These are phyloP conservation scores for Cylindrodendrum hubeiense DNA, from an alignment of 2,329 filamentous ascomycete genomes.

Conservation along the genomic window DNA sequence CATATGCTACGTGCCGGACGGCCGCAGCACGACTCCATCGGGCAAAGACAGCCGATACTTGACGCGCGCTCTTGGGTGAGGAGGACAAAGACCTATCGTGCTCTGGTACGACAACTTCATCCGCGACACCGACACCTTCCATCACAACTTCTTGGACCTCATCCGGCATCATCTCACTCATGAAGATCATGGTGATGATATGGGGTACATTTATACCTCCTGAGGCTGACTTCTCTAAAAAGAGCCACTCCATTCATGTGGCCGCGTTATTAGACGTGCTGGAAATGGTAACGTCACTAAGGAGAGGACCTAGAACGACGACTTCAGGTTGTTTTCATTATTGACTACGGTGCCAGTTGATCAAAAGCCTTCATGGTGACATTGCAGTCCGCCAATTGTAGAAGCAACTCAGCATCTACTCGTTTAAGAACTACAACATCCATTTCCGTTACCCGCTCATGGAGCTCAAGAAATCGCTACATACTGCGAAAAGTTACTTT, in stretches of 20 bases:
- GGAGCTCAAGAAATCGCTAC: too few relatives aligned
- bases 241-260: slow-evolving; percentile 44
- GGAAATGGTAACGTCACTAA: not conserved
- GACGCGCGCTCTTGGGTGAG: not conserved
- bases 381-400: not conserved
- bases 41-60: not conserved
- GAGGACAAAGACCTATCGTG: not conserved
- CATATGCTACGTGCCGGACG: not conserved
- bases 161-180: slow-evolving; percentile 59
- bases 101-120: slow-evolving; percentile 15
- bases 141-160: slow-evolving; percentile 29
- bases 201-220: slow-evolving; percentile 42
- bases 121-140: slow-evolving; percentile 11
- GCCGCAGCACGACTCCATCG: not conserved
- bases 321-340: slow-evolving; percentile 41
- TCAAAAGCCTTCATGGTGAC: slow-evolving; percentile 30
- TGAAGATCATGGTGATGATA: slow-evolving; percentile 63
- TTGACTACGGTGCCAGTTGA: slow-evolving; percentile 52
- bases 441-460: too few relatives aligned
- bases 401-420: too few relatives aligned
- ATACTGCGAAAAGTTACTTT: too few relatives aligned
- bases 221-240: slow-evolving; percentile 47
- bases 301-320: slow-evolving; percentile 34
- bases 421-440: too few relatives aligned
- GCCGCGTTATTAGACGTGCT: not conserved